phyloP scores from a whole-genome alignment of 2,329 filamentous ascomycete genomes.

The Ampelomyces quisqualis region DNA sequence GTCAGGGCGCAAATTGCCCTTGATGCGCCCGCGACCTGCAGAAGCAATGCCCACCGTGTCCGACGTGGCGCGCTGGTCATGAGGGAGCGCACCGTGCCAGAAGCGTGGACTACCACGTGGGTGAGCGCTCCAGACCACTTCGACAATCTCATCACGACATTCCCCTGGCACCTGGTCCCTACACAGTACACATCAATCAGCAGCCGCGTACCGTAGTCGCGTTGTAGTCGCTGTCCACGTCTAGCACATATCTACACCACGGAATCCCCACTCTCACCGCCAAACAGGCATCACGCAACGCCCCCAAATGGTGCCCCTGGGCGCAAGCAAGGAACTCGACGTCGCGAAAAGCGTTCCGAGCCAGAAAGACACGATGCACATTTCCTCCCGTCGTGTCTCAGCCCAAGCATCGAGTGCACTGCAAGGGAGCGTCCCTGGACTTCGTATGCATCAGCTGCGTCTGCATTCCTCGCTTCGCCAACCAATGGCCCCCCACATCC shows the following conservation, averaged over 20 bases:
- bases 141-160: background rate
- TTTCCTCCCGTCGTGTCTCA: slow-evolving; percentile 17
- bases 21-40: slow-evolving; percentile 19
- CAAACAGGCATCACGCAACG: slow-evolving; percentile 1
- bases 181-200: background rate
- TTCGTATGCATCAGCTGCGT: slow-evolving; percentile 8
- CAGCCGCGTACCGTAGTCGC: slow-evolving; percentile 4
- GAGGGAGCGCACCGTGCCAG: background rate
- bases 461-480: slow-evolving; percentile 11
- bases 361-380: slow-evolving; percentile 3
- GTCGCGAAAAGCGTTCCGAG: background rate
- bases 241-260: slow-evolving; percentile 5
- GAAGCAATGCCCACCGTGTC: background rate
- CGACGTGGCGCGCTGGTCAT: background rate
- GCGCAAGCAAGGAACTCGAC: slow-evolving; percentile 5
- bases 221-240: slow-evolving; percentile 2
- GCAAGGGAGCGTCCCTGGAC: slow-evolving; percentile 24
- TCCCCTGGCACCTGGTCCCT: slow-evolving; percentile 1
- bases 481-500: slow-evolving; percentile 10
- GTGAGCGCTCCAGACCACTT: background rate
- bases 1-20: slow-evolving; percentile 31
- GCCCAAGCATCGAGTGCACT: slow-evolving; percentile 8
- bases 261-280: slow-evolving; percentile 1
- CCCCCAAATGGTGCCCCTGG: slow-evolving; percentile 1
- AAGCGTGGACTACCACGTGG: slow-evolving; percentile 1